A percentile compares a stretch with the other conserved stretches of the same genome.
phyloP scores from a whole-genome alignment of 345 rosid genomes.

The Gossypium stocksii region DNA sequence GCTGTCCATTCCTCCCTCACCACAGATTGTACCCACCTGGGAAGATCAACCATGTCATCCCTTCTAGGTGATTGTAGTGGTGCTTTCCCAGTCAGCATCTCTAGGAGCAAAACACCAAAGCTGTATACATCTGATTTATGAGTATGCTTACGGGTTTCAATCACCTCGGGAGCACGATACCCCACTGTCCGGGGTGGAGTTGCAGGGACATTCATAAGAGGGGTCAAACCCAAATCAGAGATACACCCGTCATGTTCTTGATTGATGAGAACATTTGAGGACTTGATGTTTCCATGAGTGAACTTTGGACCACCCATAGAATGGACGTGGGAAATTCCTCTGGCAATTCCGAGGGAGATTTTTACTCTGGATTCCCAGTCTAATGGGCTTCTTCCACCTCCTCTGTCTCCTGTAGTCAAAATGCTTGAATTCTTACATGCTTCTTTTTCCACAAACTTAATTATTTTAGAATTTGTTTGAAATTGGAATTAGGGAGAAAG shows the following conservation, averaged over 20 bases:
- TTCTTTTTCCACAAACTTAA: not conserved
- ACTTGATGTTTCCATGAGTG: slow-evolving; percentile 77
- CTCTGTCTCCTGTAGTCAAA: slow-evolving; percentile 46
- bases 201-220: slow-evolving; percentile 57
- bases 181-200: slow-evolving; percentile 62
- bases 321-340: slow-evolving; percentile 74
- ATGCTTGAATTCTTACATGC: not conserved
- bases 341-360: slow-evolving; percentile 62
- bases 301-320: slow-evolving; percentile 65
- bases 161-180: slow-evolving; percentile 68
- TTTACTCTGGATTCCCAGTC: slow-evolving; percentile 71
- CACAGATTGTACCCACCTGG: slow-evolving; percentile 90
- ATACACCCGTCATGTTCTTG: slow-evolving; percentile 52
- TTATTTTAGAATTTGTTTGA: not conserved
- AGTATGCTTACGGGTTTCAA: slow-evolving; percentile 69
- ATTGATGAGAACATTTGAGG: slow-evolving; percentile 70
- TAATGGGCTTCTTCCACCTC: slow-evolving; percentile 50
- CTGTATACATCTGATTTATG: slow-evolving; percentile 69
- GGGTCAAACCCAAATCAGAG: slow-evolving; percentile 65
- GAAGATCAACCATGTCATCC: slow-evolving; percentile 75
- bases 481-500: not conserved
- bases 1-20: slow-evolving; percentile 91
- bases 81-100: slow-evolving; percentile 77
- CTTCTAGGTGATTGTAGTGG: slow-evolving; percentile 65
- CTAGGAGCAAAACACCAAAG: slow-evolving; percentile 76